Evolutionary conservation across 148 eudicot genomes (phyloP), one percentile per base, ranked within the genome.

Genomic region (Nyssa sinensis): DNA sequence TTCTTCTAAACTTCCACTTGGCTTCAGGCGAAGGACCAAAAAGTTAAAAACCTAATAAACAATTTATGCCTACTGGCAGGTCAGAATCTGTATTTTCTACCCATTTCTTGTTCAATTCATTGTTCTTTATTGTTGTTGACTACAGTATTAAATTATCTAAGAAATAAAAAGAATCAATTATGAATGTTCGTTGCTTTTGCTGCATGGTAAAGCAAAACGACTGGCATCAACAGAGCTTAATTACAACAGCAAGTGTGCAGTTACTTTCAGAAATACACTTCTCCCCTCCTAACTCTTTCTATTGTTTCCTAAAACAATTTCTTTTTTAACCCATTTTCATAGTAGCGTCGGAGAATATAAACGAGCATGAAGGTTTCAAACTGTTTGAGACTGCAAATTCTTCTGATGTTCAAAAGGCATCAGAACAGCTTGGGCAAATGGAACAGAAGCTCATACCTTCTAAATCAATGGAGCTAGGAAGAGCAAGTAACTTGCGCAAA

Each of bases 331-430:
- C 59, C 11, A 2, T 58, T 16, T 25, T 75, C 33, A 55, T 81
- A 81, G 88, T 72, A 71, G 31, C 82, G 77, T 74, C 77, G 63
- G 89, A 88, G 39, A 74, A 75, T 7, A 80, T 71, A 37, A 78
- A 74, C 29, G 83, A 78, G 67, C 41, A 62, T 17, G 69, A 74
- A 27, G 21, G 21, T 59, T 59, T 28, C 59, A 74, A 77, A 55
- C 70, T 75, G 67, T 23, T 66, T 25, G 28, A 68, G 59, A 69
- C 59, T 10, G 19, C 25, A 51, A 25, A 28, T 32, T 59, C 66
- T 29, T 14, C 6, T 13, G 59, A 14, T 65, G 53, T 35, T 70
- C 31, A 60, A 61, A 72, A 30, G 23, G 62, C 55, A 70, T 55
- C 57, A 55, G 59, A 73, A 12, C 30, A 37, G 13, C 49, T 70